These are phyloP conservation scores for Neurospora sp. DNA, from an alignment of 495 filamentous ascomycete genomes.

Conservation along the genomic window DNA sequence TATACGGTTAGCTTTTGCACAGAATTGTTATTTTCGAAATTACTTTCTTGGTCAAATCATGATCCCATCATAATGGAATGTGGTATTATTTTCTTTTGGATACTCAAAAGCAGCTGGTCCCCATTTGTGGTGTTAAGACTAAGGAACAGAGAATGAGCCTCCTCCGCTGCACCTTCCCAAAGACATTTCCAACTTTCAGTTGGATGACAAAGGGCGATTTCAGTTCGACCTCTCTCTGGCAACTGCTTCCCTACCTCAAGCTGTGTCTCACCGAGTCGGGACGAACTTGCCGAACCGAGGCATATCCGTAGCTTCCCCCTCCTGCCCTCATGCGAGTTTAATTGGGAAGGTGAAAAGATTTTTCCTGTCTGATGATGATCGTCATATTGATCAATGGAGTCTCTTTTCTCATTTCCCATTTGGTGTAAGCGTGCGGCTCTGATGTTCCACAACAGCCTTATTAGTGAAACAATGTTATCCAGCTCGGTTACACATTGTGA, in stretches of 20 bases:
- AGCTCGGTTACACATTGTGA: not conserved
- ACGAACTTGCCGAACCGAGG: not conserved
- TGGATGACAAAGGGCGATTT: too few relatives aligned
- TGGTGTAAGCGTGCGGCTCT: not conserved
- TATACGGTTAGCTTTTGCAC: not conserved
- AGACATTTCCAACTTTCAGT: not conserved
- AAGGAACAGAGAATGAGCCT: not conserved
- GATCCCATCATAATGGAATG: not conserved
- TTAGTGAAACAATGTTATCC: not conserved
- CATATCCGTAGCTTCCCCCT: not conserved
- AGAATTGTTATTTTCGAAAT: not conserved
- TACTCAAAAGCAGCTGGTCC: not conserved
- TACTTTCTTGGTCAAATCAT: not conserved
- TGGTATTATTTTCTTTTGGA: not conserved
- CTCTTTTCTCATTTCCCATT: not conserved
- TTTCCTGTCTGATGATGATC: not conserved
- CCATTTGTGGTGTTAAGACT: not conserved
- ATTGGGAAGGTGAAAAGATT: not conserved
- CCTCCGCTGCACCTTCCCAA: not conserved
- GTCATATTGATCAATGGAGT: not conserved
- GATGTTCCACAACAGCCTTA: not conserved
- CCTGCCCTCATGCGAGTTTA: not conserved
- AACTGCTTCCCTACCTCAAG: not conserved
- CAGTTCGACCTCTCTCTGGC: too few relatives aligned
- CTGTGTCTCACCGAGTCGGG: not conserved